Percentiles rank a stretch among this genome's conserved stretches.
Conservation (phyloP, 2,329 filamentous ascomycete species). For the Talaromyces atroroseus region DNA sequence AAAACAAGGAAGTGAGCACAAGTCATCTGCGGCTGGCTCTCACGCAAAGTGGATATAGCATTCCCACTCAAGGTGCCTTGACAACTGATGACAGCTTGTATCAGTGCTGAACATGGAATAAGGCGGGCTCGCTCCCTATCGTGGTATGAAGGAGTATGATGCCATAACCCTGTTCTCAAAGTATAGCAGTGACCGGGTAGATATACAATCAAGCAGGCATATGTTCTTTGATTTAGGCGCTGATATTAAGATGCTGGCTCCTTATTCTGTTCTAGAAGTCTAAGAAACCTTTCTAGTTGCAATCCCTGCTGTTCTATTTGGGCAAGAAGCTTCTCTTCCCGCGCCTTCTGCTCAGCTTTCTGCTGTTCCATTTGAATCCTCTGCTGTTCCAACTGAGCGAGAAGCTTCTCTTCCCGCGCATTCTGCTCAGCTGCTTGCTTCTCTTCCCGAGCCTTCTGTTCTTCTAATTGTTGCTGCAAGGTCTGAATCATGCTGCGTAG, state of each 20-base stretch:
- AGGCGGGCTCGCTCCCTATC: not conserved
- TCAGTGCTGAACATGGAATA: too few species aligned
- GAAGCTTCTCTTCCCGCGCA: not conserved
- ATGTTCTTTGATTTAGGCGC: too few species aligned
- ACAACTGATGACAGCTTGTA: conserved; percentile 6
- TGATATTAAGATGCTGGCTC: too few species aligned
- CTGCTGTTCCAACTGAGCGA: not conserved
- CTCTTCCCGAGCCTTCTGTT: not conserved
- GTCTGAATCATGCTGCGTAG: not conserved
- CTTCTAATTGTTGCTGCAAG: not conserved
- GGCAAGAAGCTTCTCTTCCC: not conserved
- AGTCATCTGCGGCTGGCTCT: conserved; percentile 5
- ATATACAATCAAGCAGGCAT: too few species aligned
- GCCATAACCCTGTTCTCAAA: too few species aligned
- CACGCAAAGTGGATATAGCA: conserved; percentile 1
- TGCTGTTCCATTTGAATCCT: not conserved
- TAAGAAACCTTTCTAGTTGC: too few species aligned
- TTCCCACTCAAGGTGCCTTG: conserved; percentile 1
- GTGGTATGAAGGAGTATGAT: too few species aligned
- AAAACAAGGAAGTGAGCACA: not conserved
- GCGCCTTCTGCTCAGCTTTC: not conserved
- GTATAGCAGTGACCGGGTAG: too few species aligned
- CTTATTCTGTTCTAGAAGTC: too few species aligned
- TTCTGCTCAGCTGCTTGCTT: not conserved
- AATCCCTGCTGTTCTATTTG: not conserved